Conservation (phyloP, 805 yeast genomes). For the Yamadazyma laniorum region DNA sequence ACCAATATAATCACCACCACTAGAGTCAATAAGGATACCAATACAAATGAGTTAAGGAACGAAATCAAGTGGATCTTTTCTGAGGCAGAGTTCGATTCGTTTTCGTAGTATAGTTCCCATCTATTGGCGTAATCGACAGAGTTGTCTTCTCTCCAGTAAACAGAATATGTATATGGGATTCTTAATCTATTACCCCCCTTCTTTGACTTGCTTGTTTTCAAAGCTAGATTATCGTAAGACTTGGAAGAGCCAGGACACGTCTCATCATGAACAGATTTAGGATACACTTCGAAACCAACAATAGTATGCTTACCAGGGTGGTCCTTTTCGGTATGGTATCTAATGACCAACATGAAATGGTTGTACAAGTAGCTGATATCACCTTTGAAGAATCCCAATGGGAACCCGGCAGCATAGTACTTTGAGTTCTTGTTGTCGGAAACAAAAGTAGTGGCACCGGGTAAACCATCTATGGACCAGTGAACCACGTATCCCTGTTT, state of each 20-base stretch:
- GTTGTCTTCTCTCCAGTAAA: slow-evolving; percentile 83
- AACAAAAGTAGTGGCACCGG: slow-evolving; percentile 83
- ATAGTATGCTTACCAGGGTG: slow-evolving; percentile 50
- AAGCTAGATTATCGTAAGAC: slow-evolving; percentile 54
- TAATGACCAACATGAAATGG: slow-evolving; percentile 76
- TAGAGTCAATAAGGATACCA: slow-evolving; percentile 59
- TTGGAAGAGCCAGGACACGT: slow-evolving; percentile 75
- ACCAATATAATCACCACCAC: slow-evolving; percentile 64
- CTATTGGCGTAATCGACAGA: slow-evolving; percentile 63
- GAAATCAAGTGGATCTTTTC: slow-evolving; percentile 74
- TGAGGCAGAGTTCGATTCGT: slow-evolving; percentile 44
- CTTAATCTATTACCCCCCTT: slow-evolving; percentile 28
- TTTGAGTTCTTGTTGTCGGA: slow-evolving; percentile 55
- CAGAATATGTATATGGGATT: slow-evolving; percentile 80
- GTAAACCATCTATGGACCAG: slow-evolving; percentile 81
- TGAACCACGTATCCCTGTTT: slow-evolving; percentile 72
- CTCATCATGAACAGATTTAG: slow-evolving; percentile 67
- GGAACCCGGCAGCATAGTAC: slow-evolving; percentile 84
- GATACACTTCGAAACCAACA: slow-evolving; percentile 89
- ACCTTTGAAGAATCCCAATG: slow-evolving; percentile 69
- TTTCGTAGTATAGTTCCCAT: slow-evolving; percentile 69
- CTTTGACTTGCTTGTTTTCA: slow-evolving; percentile 42
- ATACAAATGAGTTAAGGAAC: slow-evolving; percentile 65
- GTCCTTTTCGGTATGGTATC: slow-evolving; percentile 54
- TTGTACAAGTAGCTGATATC: slow-evolving; percentile 62